phyloP scores from a whole-genome alignment of 257 asterid species.

The Primulina tabacum region DNA sequence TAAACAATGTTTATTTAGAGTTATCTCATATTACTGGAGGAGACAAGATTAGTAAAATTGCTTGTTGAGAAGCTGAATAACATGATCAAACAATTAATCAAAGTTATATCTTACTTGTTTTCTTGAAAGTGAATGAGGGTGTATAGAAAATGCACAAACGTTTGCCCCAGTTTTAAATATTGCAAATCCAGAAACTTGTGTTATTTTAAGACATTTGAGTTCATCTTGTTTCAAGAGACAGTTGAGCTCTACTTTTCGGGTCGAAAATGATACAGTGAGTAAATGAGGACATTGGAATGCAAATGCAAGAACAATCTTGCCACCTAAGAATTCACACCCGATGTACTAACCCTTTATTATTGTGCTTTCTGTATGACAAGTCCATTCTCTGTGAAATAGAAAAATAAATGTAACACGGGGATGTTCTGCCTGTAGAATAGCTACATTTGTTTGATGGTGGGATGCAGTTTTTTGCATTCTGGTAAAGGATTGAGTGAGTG shows the following conservation, averaged over 20 bases:
- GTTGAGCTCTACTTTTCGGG: background rate
- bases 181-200: background rate
- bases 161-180: no score
- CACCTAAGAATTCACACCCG: no score
- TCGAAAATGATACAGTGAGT: background rate
- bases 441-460: background rate
- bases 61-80: no score
- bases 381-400: no score
- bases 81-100: background rate
- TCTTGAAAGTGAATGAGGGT: background rate
- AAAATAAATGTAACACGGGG: no score
- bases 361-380: no score
- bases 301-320: background rate
- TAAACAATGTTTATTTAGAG: background rate
- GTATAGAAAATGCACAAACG: no score
- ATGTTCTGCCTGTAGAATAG: background rate
- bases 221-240: background rate
- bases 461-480: constrained; percentile 4
- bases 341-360: no score
- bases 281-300: no score
- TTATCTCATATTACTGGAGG: background rate
- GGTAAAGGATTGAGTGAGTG: background rate
- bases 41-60: background rate
- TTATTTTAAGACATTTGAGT: no score
- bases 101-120: background rate